Percentiles rank a stretch among this genome's conserved stretches.
Evolutionary conservation across 2,329 filamentous ascomycete species (phyloP).

Genomic region (Fusarium proliferatum): DNA sequence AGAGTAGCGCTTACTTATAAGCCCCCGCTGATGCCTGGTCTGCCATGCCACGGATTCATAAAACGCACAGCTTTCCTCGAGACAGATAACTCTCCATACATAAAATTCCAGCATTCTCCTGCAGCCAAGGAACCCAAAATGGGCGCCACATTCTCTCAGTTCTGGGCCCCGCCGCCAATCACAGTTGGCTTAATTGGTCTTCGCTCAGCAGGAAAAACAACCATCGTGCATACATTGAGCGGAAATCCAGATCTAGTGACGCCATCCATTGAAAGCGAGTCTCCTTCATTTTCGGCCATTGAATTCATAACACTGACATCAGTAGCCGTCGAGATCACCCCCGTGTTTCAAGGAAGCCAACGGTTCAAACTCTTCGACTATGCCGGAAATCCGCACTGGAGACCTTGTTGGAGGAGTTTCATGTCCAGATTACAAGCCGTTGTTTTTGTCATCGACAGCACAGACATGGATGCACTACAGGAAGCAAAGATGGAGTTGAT

Average conservation of each 20-base stretch:
- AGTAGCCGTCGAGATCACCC: background rate
- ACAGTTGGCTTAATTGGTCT: background rate
- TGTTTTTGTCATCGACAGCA: conserved; percentile 4
- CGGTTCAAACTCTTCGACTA: conserved; percentile 5
- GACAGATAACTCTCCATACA: background rate
- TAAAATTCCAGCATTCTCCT: accelerated
- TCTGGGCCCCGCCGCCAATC: background rate
- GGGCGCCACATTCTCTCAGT: background rate
- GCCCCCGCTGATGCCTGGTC: background rate
- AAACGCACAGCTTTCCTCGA: background rate
- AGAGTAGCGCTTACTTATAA: background rate
- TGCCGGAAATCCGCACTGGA: background rate
- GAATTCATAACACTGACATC: accelerated
- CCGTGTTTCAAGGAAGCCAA: background rate
- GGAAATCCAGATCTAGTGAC: background rate
- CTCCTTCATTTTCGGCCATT: background rate
- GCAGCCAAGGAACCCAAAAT: accelerated
- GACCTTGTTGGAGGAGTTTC: conserved; percentile 6
- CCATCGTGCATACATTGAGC: background rate
- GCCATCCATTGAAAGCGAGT: background rate
- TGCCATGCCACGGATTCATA: accelerated
- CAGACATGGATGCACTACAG: background rate
- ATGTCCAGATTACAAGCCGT: background rate
- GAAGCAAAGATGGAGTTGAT: background rate
- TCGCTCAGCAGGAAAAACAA: background rate